Base-by-base conservation (phyloP, 1,284 basidiomycete species). In the Termitomyces sp. region DNA sequence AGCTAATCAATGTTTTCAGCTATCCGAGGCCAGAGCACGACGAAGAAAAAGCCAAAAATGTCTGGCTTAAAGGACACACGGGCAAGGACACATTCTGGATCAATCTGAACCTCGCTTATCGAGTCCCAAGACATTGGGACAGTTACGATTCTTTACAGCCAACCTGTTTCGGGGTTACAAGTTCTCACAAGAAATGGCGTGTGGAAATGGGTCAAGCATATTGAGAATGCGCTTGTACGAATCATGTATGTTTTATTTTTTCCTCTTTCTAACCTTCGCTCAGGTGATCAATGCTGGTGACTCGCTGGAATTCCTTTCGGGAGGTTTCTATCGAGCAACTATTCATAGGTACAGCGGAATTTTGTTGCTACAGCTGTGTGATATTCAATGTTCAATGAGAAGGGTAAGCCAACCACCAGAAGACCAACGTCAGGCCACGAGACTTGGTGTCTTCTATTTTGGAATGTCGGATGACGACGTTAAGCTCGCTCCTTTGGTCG, bases 21-120 rank as follows among this genome's bases (percentile, higher is more conserved):
- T 69, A 68, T 51, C 68, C 70, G 0, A 62, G 70, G 24, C 70
- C 76, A 0, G 64, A 71, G 28, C 79, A 82, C 14, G 82, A 84
- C 48, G 82, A 84, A 57, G 52, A 59, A 13, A 78, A 76, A 60
- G 74, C 80, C 0, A 77, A 78, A 47, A 73, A 79, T 42, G 75
- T 82, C 16, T 82, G 79, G 81, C 64, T 83, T 31, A 81, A 83
- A 61, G 83, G 82, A 4, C 82, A 84, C 57, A 81, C 78, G 8
- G 81, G 82, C 78, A 52, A 8, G 66, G 54, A 43, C 9, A 5
- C 8, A 28, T 24, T 1, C 13, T 14, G 14, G 1, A 26, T 13
- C 2, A 46, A 14, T 7, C 39, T 42, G 5, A 31, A 18, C 30
- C 14, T n/a, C 19, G 8, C 14, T 35, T 3, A 46, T 44, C n/a